phyloP scores from a whole-genome alignment of 1,284 basidiomycete species.

The Ustilago trichophora region DNA sequence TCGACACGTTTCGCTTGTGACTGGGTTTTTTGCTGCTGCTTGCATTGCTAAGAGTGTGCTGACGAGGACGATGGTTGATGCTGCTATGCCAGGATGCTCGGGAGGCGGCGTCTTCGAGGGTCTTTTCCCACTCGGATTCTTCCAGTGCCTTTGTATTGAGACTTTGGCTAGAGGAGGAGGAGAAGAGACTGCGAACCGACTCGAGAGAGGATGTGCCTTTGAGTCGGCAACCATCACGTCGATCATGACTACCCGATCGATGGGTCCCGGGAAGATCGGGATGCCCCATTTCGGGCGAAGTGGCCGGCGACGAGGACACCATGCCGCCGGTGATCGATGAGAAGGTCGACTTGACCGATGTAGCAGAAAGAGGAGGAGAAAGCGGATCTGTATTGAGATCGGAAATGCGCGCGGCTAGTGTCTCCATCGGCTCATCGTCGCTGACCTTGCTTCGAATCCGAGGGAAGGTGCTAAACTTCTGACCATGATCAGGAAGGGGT shows the following conservation, averaged over 20 bases:
- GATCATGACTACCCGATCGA: constrained; percentile 7
- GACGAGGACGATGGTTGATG: constrained; percentile 28
- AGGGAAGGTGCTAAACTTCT: constrained; percentile 23
- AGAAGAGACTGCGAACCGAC: constrained; percentile 15
- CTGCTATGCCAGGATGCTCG: constrained; percentile 36
- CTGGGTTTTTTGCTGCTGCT: no score
- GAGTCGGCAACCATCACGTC: neutral
- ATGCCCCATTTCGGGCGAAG: constrained; percentile 16
- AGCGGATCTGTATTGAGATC: neutral
- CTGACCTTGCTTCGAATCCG: neutral
- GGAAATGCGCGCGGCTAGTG: constrained; percentile 10
- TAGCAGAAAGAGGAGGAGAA: constrained; percentile 16
- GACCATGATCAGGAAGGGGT: neutral
- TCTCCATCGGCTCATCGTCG: constrained; percentile 11
- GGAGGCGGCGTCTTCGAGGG: constrained; percentile 16
- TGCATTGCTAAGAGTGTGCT: neutral
- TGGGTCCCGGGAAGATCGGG: neutral
- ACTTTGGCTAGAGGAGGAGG: neutral
- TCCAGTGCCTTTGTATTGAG: neutral
- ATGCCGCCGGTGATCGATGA: constrained; percentile 1
- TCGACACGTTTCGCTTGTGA: neutral
- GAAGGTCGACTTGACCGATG: constrained; percentile 7
- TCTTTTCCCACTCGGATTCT: constrained; percentile 28
- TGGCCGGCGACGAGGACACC: constrained; percentile 1
- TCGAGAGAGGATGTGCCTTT: constrained; percentile 5